phyloP scores from a whole-genome alignment of 164 flowering plant genomes.

The Liquidambar formosana region DNA sequence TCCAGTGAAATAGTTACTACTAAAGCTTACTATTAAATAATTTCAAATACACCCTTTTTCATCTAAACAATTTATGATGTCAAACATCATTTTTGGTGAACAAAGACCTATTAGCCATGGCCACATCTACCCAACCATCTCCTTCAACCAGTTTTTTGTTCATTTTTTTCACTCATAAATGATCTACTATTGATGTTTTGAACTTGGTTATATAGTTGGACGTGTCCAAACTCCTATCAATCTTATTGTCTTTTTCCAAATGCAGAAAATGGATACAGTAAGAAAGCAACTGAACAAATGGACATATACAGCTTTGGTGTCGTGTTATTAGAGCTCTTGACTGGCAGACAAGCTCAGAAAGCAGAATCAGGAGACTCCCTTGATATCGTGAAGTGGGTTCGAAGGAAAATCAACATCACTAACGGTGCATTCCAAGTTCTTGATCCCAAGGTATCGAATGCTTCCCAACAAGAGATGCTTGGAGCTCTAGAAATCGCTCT shows the following conservation, averaged over 20 bases:
- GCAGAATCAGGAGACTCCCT: slow-evolving; percentile 40
- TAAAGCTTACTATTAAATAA: too few relatives aligned
- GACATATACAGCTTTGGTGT: slow-evolving; percentile 89
- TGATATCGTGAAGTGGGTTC: slow-evolving; percentile 78
- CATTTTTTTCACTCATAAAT: too few relatives aligned
- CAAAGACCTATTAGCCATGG: too few relatives aligned
- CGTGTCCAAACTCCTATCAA: neutral
- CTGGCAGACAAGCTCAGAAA: slow-evolving; percentile 62
- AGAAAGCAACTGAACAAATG: slow-evolving; percentile 68
- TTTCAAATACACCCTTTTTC: too few relatives aligned
- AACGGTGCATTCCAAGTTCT: slow-evolving; percentile 62
- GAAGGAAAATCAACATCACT: slow-evolving; percentile 68
- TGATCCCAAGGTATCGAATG: slow-evolving; percentile 50
- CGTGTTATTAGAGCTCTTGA: slow-evolving; percentile 71
- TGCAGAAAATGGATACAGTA: slow-evolving; percentile 59
- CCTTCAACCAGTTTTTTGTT: too few relatives aligned
- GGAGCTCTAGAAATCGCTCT: slow-evolving; percentile 71
- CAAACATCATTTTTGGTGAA: too few relatives aligned
- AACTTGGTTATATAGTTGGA: too few relatives aligned
- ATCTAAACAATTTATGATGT: too few relatives aligned
- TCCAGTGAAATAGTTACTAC: too few relatives aligned
- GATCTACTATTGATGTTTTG: too few relatives aligned
- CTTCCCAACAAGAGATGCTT: slow-evolving; percentile 52
- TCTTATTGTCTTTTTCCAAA: neutral
- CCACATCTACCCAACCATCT: too few relatives aligned